These are phyloP conservation scores for Arthroderma uncinatum DNA, from an alignment of 2,329 filamentous ascomycete species.

Conservation along the genomic window DNA sequence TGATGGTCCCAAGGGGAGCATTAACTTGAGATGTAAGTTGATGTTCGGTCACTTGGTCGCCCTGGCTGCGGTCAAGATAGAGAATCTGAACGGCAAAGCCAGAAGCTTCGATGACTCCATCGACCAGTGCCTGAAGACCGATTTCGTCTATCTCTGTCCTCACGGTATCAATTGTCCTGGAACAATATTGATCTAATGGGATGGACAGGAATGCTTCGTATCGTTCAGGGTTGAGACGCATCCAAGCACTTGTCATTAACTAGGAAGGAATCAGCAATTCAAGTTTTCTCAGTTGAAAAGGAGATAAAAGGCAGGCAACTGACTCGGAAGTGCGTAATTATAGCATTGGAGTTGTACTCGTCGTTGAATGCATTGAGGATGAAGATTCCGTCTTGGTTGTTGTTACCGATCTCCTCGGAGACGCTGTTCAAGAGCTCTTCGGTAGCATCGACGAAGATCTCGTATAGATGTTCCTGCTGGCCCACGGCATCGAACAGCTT, in stretches of 20 bases:
- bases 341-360: constrained; percentile 51
- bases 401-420: constrained; percentile 43
- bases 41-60: constrained; percentile 54
- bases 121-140: constrained; percentile 65
- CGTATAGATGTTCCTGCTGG: constrained; percentile 57
- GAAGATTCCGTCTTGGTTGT: constrained; percentile 45
- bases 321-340: constrained; percentile 73
- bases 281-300: not conserved
- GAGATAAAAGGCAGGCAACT: constrained; percentile 14
- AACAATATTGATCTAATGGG: constrained; percentile 57
- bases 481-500: constrained; percentile 59
- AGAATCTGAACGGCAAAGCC: constrained; percentile 75
- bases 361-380: constrained; percentile 66
- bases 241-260: constrained; percentile 71
- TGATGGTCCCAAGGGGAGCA: constrained; percentile 48
- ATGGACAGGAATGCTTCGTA: constrained; percentile 64
- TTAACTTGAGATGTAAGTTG: constrained; percentile 25
- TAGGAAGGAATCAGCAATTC: constrained; percentile 38
- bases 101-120: constrained; percentile 67
- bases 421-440: constrained; percentile 57
- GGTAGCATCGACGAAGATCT: constrained; percentile 73
- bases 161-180: constrained; percentile 58
- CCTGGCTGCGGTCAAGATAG: constrained; percentile 78
- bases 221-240: constrained; percentile 59
- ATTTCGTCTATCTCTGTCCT: constrained; percentile 82